Percentiles rank a stretch among this genome's conserved stretches.
Conservation (phyloP, 768 basidiomycete species). For the Ramaria sp. region DNA sequence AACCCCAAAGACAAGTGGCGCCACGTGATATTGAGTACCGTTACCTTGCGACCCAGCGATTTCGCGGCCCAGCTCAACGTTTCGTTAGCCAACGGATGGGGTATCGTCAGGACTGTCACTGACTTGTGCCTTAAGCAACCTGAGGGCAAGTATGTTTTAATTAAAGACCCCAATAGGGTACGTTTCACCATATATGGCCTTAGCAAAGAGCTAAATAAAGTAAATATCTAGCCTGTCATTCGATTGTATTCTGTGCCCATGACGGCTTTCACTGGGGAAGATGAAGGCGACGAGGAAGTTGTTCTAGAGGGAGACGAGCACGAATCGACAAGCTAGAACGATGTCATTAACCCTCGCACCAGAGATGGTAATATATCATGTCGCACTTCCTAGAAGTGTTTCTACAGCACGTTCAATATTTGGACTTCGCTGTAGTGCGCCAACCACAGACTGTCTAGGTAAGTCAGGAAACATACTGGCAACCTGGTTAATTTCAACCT, state of each 20-base stretch:
- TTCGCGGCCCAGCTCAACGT: slow-evolving; percentile 95
- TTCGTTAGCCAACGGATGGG: slow-evolving; percentile 94
- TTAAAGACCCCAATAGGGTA: slow-evolving; percentile 98
- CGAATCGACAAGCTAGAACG: slow-evolving; percentile 23
- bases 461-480: slow-evolving; percentile 78
- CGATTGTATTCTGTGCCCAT: slow-evolving; percentile 89
- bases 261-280: slow-evolving; percentile 74
- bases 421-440: slow-evolving; percentile 70
- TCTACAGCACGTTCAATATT: slow-evolving; percentile 80
- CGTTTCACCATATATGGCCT: slow-evolving; percentile 15
- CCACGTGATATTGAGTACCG: slow-evolving; percentile 91
- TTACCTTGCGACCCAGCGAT: slow-evolving; percentile 88
- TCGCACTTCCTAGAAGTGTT: slow-evolving; percentile 39
- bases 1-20: slow-evolving; percentile 92
- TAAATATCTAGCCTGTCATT: slow-evolving; percentile 64
- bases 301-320: slow-evolving; percentile 28
- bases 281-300: slow-evolving; percentile 45
- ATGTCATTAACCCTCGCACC: background rate
- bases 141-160: slow-evolving; percentile 94
- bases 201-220: background rate
- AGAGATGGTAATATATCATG: slow-evolving; percentile 1
- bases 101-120: slow-evolving; percentile 89
- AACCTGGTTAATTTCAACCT: slow-evolving; percentile 65
- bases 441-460: slow-evolving; percentile 58
- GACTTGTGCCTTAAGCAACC: slow-evolving; percentile 95